Base-by-base conservation (phyloP, 164 flowering plant genomes). In the Chimonanthus salicifolius region DNA sequence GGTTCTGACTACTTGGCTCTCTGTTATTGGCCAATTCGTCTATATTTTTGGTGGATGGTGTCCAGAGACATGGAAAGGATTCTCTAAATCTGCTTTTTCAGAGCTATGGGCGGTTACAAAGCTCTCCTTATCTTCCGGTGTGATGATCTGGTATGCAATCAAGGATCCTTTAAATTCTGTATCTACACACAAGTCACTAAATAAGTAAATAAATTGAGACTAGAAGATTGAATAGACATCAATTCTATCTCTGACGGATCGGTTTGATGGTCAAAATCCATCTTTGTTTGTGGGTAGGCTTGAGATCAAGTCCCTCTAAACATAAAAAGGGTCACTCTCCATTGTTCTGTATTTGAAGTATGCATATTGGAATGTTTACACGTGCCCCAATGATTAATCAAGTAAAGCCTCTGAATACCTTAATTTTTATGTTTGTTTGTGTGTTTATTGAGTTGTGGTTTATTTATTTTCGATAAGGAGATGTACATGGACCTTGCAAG, bases 71-170 rank as follows among this genome's bases (percentile, higher is more conserved):
- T 88, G 90, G 93, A 81, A 18, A 8, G 90, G 93, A 49, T 83
- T 89, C 79, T 83, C 88, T 4, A 4, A 49, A 1, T 51, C 75
- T 8, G 91, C 94, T 3, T 85, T 87, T 71, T 75, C 73, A 58
- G 90, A 86, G 72, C 82, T 90, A 1, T 83, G 90, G 87, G 86
- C 83, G 0, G 79, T 88, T 1, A 16, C 84, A 60, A 85, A 85
- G 80, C 88, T 90, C n/a, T 88, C 94, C 10, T 0, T 85, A 8
- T 83, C 94, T 2, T 88, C 92, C 50, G 92, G 89, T 43, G 87
- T 69, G 5, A 88, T 90, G 94, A 70, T 90, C 7, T 88, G 94
- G 92, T 87, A 75, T 51, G 83, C 45, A 64, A 4, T 8, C 9
- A 43, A 10, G 10, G 4, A 18, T 63, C 60, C 60, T 13, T 54